Conservation (phyloP, 2,329 filamentous ascomycete species). For the Triangularia setosa region DNA sequence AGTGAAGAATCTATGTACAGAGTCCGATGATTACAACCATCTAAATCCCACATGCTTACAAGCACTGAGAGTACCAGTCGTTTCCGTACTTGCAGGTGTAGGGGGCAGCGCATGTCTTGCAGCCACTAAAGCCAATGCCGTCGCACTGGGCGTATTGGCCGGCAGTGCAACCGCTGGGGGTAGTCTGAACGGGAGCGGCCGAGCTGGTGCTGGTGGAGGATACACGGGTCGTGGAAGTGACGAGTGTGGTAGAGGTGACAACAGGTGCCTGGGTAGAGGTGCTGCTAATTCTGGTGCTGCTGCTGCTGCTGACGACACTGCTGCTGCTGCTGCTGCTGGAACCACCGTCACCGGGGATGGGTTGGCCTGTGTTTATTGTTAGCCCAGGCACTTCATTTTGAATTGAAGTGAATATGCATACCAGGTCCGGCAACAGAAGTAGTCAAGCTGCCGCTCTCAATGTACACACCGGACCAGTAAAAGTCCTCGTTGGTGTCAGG, state of each 20-base stretch:
- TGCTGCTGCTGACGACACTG: constrained; percentile 2
- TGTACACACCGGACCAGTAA: constrained; percentile 68
- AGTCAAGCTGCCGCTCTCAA: constrained; percentile 52
- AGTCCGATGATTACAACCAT: not conserved
- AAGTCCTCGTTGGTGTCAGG: constrained; percentile 58
- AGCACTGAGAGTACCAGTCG: constrained; percentile 28
- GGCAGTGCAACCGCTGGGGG: constrained; percentile 20
- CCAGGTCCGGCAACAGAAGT: constrained; percentile 28
- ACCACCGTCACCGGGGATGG: constrained; percentile 12
- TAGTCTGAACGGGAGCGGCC: constrained; percentile 17
- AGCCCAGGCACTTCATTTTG: not conserved
- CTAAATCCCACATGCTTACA: constrained; percentile 8
- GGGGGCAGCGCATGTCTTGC: constrained; percentile 26
- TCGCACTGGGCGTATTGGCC: constrained; percentile 28
- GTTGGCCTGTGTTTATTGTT: constrained; percentile 6
- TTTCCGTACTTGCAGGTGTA: constrained; percentile 28
- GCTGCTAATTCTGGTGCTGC: constrained; percentile 5
- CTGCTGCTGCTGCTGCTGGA: constrained; percentile 15
- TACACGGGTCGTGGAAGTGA: constrained; percentile 17
- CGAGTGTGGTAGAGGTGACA: constrained; percentile 17
- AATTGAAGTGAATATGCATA: not conserved
- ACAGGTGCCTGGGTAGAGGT: not conserved
- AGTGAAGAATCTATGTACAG: constrained; percentile 18
- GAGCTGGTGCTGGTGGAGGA: constrained; percentile 12
- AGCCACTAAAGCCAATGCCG: constrained; percentile 26